A percentile compares a stretch with the other conserved stretches of the same genome.
These are phyloP conservation scores for Dryas drummondii DNA, from an alignment of 306 rosid genomes.

Conservation along the genomic window DNA sequence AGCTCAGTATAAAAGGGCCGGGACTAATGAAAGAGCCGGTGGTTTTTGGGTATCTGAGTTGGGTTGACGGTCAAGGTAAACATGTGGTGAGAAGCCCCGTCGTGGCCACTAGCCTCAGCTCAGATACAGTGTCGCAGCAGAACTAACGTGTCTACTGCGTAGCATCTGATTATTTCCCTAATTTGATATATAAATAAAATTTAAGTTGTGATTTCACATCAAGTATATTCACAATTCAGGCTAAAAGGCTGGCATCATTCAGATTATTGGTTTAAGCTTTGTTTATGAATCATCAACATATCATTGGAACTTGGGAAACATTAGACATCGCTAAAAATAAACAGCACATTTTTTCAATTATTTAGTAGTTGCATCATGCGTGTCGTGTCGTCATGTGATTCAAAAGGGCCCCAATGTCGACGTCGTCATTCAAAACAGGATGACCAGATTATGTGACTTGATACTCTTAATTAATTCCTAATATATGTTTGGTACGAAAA, in stretches of 20 bases:
- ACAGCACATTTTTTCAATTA: too few species aligned
- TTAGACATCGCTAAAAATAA: too few species aligned
- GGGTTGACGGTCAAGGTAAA: slow-evolving; percentile 38
- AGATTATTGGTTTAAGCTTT: not conserved
- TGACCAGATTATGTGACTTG: too few species aligned
- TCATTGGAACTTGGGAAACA: too few species aligned
- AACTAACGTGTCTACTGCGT: not conserved
- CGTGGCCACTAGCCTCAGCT: slow-evolving; percentile 39
- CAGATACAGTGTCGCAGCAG: not conserved
- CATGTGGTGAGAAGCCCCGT: slow-evolving; percentile 63
- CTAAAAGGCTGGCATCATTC: not conserved
- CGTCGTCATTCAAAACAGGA: too few species aligned
- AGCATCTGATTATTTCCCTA: slow-evolving; percentile 1
- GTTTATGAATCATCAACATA: too few species aligned
- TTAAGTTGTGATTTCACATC: not conserved
- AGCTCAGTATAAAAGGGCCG: slow-evolving; percentile 42
- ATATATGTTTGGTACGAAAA: too few species aligned
- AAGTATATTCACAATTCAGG: not conserved
- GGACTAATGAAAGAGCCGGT: slow-evolving; percentile 6
- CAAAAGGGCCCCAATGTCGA: too few species aligned
- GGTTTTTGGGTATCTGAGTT: slow-evolving; percentile 50
- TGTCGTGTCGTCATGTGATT: too few species aligned
- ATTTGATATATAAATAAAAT: not conserved
- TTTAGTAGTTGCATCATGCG: too few species aligned
- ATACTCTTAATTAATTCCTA: too few species aligned